phyloP scores from a whole-genome alignment of 2,329 filamentous ascomycete genomes.

The Beauveria bassiana region DNA sequence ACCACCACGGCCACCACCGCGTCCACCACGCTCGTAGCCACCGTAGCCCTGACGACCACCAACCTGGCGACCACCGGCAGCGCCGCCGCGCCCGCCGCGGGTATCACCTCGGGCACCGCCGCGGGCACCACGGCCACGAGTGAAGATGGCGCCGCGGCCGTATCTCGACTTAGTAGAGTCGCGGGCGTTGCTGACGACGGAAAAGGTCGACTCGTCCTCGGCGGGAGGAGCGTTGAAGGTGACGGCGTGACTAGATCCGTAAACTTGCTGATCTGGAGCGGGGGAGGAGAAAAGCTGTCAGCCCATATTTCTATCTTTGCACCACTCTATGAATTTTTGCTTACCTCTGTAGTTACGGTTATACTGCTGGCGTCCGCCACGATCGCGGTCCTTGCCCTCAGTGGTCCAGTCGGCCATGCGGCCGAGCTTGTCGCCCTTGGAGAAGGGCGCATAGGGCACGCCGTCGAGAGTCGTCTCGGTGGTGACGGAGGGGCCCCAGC shows the following conservation, averaged over 20 bases:
- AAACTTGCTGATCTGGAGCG: conserved; percentile 80
- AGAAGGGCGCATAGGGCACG: conserved; percentile 95
- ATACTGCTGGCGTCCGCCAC: conserved; percentile 78
- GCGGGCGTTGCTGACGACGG: conserved; percentile 90
- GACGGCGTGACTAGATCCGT: conserved; percentile 79
- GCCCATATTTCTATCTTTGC: neutral
- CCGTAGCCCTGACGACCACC: conserved; percentile 30
- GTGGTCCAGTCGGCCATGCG: conserved; percentile 98
- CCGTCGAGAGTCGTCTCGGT: conserved; percentile 85
- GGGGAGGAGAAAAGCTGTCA: neutral
- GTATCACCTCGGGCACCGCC: conserved; percentile 58
- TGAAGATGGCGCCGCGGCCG: conserved; percentile 82
- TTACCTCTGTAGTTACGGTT: conserved; percentile 88
- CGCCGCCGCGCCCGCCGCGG: conserved; percentile 54
- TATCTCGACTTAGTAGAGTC: conserved; percentile 82
- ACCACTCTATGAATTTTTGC: conserved; percentile 15
- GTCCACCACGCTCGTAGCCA: conserved; percentile 64
- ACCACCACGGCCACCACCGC: conserved; percentile 57
- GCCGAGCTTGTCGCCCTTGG: conserved; percentile 96
- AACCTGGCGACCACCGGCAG: conserved; percentile 57
- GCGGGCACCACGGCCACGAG: conserved; percentile 74
- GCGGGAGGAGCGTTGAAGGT: conserved; percentile 85
- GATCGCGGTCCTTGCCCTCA: conserved; percentile 78
- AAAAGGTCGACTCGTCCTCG: conserved; percentile 96
- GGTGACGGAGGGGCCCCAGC: conserved; percentile 81